Evolutionary conservation across 192 early-diverging fungal species (phyloP), one percentile per base, ranked within the genome.

Genomic region (Umbelopsis isabellina): DNA sequence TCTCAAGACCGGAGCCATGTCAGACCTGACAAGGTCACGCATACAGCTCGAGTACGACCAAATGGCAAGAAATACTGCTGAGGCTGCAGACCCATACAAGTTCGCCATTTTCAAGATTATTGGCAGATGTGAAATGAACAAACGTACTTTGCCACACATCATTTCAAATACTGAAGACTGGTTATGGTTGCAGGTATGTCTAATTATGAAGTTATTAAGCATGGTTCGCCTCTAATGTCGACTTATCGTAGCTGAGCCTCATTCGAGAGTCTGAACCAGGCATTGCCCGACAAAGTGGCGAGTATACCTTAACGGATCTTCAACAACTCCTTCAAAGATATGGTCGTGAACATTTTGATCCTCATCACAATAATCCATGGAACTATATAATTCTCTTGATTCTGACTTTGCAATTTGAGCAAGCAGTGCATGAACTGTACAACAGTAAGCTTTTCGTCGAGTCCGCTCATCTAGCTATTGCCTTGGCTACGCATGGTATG

Each of bases 131-230:
- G 95, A 94, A 47, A 75, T 95, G 74, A 84, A 79, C 22, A 89
- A 88, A 64, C 84, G 79, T 46, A 81, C 95, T 8, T 76, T 85
- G 4, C 75, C 80, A 45, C 86, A 86, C 48, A 92, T 96, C 3
- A 84, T 91, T 21, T 84, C 83, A 41, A 86, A 91, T 10, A 90
- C 90, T 0, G 94, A 98, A 75, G 98, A 99, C 71, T 99, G 92
- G 77, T 70, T 98, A 49, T 99, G 98, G 98, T 67, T 94, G 8
- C 87, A 93, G 73, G 77, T 87, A 44, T 35, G 21, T 51, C 0
- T 2, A 2, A 66, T 16, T 15, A 33, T 35, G 4, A 1, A 16
- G 11, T 21, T 18, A 8, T 66, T 35, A 10, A 46, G 35, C 37
- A 0, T 7, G n/a, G 41, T 27, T 33, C 1, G 21, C 11, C 33